Conservation (phyloP, 257 asterid genomes). For the Primulina tabacum region DNA sequence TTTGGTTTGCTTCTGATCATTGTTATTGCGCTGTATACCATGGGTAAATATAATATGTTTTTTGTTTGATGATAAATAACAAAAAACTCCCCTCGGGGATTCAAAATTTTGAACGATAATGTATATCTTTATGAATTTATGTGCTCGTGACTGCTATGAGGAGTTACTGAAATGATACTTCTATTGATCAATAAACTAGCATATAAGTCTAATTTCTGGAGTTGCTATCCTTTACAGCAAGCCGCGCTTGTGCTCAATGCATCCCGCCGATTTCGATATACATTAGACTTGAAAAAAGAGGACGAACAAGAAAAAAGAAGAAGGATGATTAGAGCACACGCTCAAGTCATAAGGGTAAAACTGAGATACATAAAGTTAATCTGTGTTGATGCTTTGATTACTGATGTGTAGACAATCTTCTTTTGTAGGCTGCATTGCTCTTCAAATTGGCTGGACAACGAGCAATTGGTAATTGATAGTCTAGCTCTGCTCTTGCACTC, state of each 20-base stretch:
- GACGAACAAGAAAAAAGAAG: slow-evolving; percentile 69
- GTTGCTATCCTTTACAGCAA: slow-evolving; percentile 48
- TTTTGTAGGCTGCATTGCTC: slow-evolving; percentile 82
- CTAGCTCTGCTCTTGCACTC: slow-evolving; percentile 17
- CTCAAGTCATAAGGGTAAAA: slow-evolving; percentile 91
- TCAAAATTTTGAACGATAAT: too few species aligned
- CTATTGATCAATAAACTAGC: neutral
- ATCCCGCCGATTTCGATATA: slow-evolving; percentile 90
- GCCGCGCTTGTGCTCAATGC: slow-evolving; percentile 96
- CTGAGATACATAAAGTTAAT: slow-evolving; percentile 12
- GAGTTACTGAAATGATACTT: neutral
- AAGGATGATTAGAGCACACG: slow-evolving; percentile 88
- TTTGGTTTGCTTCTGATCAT: neutral
- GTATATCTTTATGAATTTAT: neutral
- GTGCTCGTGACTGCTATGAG: neutral
- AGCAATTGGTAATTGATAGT: slow-evolving; percentile 62
- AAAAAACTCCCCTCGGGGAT: neutral
- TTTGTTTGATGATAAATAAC: too few species aligned
- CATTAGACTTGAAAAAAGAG: slow-evolving; percentile 74
- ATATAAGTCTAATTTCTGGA: slow-evolving; percentile 23
- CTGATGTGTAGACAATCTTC: slow-evolving; percentile 4
- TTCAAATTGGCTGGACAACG: slow-evolving; percentile 93
- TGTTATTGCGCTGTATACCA: neutral
- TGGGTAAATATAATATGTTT: neutral
- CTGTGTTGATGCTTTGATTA: neutral